Base-by-base conservation (phyloP, 805 yeast genomes). In the Saccharomyces paradoxus region DNA sequence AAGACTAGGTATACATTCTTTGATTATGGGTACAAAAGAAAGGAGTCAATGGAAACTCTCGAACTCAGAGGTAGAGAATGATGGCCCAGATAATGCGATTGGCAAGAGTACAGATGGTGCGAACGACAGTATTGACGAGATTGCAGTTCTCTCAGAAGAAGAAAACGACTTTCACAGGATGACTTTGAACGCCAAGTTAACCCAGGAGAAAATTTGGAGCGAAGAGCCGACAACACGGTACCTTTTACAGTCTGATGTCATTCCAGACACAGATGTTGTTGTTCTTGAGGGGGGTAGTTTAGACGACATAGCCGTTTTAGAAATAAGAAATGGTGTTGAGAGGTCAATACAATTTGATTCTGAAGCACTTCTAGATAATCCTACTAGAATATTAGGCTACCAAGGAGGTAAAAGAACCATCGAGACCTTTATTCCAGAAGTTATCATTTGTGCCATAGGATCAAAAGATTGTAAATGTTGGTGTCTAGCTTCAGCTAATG, bases 1-100 rank as follows among this genome's bases (percentile, higher is more conserved):
- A 0, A 73, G 82, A 54, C 62, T 78, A 28, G 94, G 94, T 0
- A 63, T 87, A 0, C 85, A 79, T 52, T 78, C 90, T 0, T 71
- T 85, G 5, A 84, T 86, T 0, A 77, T 81, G 65, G 87, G 90
- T 0, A 68, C 77, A 13, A 73, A 77, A 52, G 77, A 77, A 49
- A 63, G 71, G 22, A 55, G 72, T 10, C 68, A 53, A 54, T 68
- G 60, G 66, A 72, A 62, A 46, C 63, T 55, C 52, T 53, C 55
- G 52, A 56, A 48, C 7, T 37, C 44, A 12, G 58, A 58, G 26
- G 55, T 28, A 4, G 58, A 53, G 28, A 22, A n/a, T 3, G 59
- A 61, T 6, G 27, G n/a, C 3, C 50, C 54, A 3, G 63, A 63
- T 14, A 46, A 48, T 27, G 44, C 52, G 30, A 30, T 24, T 24